Base-by-base conservation (phyloP, 495 filamentous ascomycete species). In the Talaromyces stipitatus region DNA sequence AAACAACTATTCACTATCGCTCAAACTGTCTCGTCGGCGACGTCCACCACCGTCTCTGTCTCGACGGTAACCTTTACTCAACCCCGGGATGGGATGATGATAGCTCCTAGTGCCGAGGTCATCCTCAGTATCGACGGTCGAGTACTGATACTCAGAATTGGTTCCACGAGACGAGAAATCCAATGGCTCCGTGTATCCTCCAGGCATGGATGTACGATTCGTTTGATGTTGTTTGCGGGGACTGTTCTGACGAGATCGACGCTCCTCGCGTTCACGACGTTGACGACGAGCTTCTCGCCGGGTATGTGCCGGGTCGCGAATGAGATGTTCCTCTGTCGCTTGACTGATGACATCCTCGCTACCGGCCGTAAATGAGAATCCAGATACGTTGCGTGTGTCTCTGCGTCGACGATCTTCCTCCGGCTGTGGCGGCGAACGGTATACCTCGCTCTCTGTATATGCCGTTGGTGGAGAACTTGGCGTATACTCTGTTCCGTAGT, bases 41-140 rank as follows among this genome's bases (percentile, higher is more conserved):
- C 71, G 62, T 28, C 76, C 63, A 47, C 69, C 64, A 11, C 72
- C 69, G 55, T 77, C 73, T 18, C 45, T 24, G 24, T 58, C 56
- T 28, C 71, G 71, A 18, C 75, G 73, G 58, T 76, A 78, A 2
- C 72, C 74, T 57, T 75, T 73, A 29, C 78, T 84, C 64, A 92
- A 69, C 1, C 89, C 89, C 0, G 90, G 88, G 60, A 92, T 89
- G 1, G 85, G 78, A 68, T 92, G 89, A 58, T 79, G 82, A 67
- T 96, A 96, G 48, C 80, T 83, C 76, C 89, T 91, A 18, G 90
- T 94, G 22, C 90, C 90, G 11, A 81, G 67, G 1, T 82, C 83
- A 56, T 82, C 81, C 52, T 81, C 80, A 6, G 80, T 77, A 7
- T 74, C 79, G 8, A 75, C 73, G 32, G 71, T 75, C n/a, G 71